Base-by-base conservation (phyloP, 2,329 filamentous ascomycete species). In the Hymenoscyphus occultus region DNA sequence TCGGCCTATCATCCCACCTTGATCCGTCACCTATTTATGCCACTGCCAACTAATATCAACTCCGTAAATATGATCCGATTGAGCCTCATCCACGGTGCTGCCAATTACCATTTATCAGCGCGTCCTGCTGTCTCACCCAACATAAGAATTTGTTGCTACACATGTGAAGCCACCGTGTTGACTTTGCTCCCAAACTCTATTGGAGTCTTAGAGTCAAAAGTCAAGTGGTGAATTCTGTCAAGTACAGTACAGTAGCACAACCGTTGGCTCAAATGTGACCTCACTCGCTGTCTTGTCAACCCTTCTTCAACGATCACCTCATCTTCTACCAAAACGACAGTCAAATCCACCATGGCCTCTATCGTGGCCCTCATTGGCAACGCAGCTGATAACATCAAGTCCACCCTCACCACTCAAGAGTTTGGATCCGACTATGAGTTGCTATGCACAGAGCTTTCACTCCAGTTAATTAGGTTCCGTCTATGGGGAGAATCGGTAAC, bases 401-500 rank as follows among this genome's bases (percentile, higher is more conserved):
- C 63, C 10, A 66, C 68, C 40, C 59, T 69, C 5, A 70, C 66
- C 19, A 61, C 67, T 40, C 65, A 69, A 54, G 64, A 69, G 9
- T 72, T 72, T 39, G 70, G 69, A 2, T 58, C 63, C 5, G 68
- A 72, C 28, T 72, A 71, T 56, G 69, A 72, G 56, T 35, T 71
- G 19, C 35, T 70, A 16, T 70, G 68, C 45, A 70, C 67, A 5
- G 71, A 72, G 56, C 64, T 72, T 56, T 67, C 66, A 5, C 59
- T 71, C 12, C 69, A 71, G 64, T 71, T 62, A 60, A 56, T 70
- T 39, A 63, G 71, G 42, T 60, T 72, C 32, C 67, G 65, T 39
- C 61, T 71, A 1, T 72, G 71, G 71, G 69, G 67, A 45, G 66
- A 72, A 59, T 68, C 69, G 39, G 70, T 72, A 62, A 22, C 68